These are phyloP conservation scores for Hypsizygus marmoreus DNA, from an alignment of 768 basidiomycete species.

Conservation along the genomic window DNA sequence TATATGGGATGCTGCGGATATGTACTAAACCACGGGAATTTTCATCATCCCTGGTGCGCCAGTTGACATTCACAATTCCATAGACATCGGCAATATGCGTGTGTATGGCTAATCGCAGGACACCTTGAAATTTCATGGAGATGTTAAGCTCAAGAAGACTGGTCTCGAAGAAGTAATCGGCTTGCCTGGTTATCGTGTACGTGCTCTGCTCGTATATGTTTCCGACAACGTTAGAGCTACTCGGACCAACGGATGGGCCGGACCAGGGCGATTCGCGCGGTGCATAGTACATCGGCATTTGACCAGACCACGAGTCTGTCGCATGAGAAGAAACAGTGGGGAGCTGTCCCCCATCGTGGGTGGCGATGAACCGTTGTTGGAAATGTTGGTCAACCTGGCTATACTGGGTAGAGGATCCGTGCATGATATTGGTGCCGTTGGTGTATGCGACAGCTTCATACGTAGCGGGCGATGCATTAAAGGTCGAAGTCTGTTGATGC, in stretches of 20 bases:
- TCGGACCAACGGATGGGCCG: not conserved
- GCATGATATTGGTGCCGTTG: not conserved
- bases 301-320: slow-evolving; percentile 9
- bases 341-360: slow-evolving; percentile 2
- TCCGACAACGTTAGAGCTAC: not conserved
- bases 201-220: too few relatives aligned
- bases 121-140: too few relatives aligned
- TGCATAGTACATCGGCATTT: too few relatives aligned
- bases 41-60: too few relatives aligned
- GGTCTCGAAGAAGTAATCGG: not conserved
- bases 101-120: too few relatives aligned
- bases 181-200: not conserved
- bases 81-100: too few relatives aligned
- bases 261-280: too few relatives aligned
- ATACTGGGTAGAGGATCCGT: slow-evolving; percentile 11
- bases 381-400: slow-evolving; percentile 6
- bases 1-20: too few relatives aligned
- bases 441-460: not conserved
- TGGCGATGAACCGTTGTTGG: not conserved
- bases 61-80: too few relatives aligned
- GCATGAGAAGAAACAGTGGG: slow-evolving; percentile 5
- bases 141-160: too few relatives aligned
- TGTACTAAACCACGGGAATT: too few relatives aligned
- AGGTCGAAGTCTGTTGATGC: not conserved
- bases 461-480: not conserved